Evolutionary conservation across 2,329 filamentous ascomycete species (phyloP).

Genomic region (Cordyceps farinosa): DNA sequence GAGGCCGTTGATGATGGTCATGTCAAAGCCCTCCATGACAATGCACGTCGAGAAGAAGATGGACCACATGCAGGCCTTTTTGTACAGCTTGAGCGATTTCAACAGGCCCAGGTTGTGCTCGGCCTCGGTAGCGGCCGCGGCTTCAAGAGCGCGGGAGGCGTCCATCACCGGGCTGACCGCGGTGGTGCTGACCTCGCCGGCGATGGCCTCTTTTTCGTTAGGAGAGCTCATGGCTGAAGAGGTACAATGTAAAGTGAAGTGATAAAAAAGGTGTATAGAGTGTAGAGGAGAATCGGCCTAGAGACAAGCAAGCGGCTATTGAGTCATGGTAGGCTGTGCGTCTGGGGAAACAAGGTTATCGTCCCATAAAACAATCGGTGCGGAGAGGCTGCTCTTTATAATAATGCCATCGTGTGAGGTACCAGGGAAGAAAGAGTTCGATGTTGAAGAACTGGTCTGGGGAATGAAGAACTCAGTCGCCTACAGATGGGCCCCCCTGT

Average conservation of each 20-base stretch:
- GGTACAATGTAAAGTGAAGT: background rate
- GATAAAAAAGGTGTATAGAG: background rate
- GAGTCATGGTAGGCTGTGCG: constrained; percentile 8
- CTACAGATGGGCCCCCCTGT: background rate
- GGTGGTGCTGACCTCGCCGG: background rate
- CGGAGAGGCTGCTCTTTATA: constrained; percentile 2
- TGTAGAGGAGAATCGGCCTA: background rate
- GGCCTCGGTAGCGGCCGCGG: constrained; percentile 28
- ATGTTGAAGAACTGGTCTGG: background rate
- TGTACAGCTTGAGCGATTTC: constrained; percentile 39
- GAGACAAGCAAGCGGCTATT: background rate
- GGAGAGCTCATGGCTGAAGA: constrained; percentile 2
- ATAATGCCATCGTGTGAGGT: background rate
- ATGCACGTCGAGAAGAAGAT: constrained; percentile 36
- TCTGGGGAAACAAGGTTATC: background rate
- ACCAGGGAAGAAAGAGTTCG: background rate
- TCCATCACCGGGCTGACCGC: background rate
- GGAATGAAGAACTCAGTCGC: background rate
- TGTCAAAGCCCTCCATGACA: constrained; percentile 42
- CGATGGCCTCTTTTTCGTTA: background rate
- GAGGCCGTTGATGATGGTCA: constrained; percentile 37
- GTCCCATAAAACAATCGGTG: background rate
- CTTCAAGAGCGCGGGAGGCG: constrained; percentile 19
- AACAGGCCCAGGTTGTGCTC: constrained; percentile 33
- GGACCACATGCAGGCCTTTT: constrained; percentile 36